Conservation (phyloP, 805 yeast genomes). For the Saccharomycopsis sp. region DNA sequence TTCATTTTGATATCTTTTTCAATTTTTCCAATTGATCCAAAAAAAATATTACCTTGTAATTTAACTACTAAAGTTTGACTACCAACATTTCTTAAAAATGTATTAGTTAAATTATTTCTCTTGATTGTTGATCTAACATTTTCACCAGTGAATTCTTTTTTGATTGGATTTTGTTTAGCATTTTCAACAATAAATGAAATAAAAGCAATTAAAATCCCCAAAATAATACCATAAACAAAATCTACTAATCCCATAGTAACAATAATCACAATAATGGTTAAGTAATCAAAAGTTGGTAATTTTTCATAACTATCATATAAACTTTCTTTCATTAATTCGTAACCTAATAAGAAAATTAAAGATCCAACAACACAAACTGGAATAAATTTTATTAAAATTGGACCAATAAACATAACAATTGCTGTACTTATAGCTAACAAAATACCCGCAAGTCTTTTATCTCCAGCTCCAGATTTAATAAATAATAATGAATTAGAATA, state of each 20-base stretch:
- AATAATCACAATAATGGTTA: slow-evolving; percentile 79
- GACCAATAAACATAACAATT: slow-evolving; percentile 77
- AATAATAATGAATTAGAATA: slow-evolving; percentile 89
- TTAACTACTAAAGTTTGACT: slow-evolving; percentile 83
- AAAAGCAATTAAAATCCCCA: slow-evolving; percentile 86
- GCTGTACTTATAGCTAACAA: slow-evolving; percentile 76
- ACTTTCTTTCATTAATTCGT: slow-evolving; percentile 82
- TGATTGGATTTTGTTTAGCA: slow-evolving; percentile 71
- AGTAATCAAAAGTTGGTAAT: slow-evolving; percentile 65
- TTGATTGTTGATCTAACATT: slow-evolving; percentile 88
- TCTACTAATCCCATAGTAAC: slow-evolving; percentile 92
- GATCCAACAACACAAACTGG: slow-evolving; percentile 97
- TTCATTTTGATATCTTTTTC: slow-evolving; percentile 62
- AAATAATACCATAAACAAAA: slow-evolving; percentile 85
- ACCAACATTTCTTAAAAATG: slow-evolving; percentile 76
- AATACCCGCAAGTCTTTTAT: slow-evolving; percentile 80
- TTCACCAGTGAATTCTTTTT: slow-evolving; percentile 75
- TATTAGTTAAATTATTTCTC: slow-evolving; percentile 82
- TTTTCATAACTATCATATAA: slow-evolving; percentile 75
- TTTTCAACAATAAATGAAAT: slow-evolving; percentile 92
- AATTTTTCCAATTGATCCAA: slow-evolving; percentile 90
- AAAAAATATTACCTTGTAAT: slow-evolving; percentile 80
- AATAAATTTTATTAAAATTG: slow-evolving; percentile 83
- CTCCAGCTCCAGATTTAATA: slow-evolving; percentile 83
- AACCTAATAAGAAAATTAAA: slow-evolving; percentile 79